A percentile compares a stretch with the other conserved stretches of the same genome.
phyloP scores from a whole-genome alignment of 2,329 filamentous ascomycete genomes.

The Fusarium decemcellulare region DNA sequence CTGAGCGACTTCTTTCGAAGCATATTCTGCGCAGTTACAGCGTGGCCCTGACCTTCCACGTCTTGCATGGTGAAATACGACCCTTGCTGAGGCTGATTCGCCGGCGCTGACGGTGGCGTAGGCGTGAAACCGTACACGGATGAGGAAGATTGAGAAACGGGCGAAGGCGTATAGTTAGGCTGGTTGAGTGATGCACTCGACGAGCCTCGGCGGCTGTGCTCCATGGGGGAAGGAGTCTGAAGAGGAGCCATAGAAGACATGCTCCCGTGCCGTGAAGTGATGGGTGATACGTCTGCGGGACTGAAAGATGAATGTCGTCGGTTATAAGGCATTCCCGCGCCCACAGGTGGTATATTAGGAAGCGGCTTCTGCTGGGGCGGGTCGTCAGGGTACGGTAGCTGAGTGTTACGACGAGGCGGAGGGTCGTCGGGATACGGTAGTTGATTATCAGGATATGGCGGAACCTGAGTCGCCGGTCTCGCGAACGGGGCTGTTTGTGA shows the following conservation, averaged over 20 bases:
- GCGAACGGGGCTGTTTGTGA: slow-evolving; percentile 34
- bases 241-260: slow-evolving; percentile 40
- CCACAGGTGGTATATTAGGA: neutral
- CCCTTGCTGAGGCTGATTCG: slow-evolving; percentile 28
- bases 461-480: slow-evolving; percentile 28
- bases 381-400: slow-evolving; percentile 32
- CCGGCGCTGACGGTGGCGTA: slow-evolving; percentile 31
- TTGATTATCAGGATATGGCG: slow-evolving; percentile 35
- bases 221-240: slow-evolving; percentile 50
- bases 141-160: slow-evolving; percentile 39
- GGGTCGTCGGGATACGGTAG: slow-evolving; percentile 31
- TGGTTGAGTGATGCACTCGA: slow-evolving; percentile 35
- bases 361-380: slow-evolving; percentile 14
- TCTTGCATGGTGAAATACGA: slow-evolving; percentile 42
- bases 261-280: slow-evolving; percentile 46
- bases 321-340: neutral
- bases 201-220: slow-evolving; percentile 41
- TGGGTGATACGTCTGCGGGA: slow-evolving; percentile 44
- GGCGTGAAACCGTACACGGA: slow-evolving; percentile 32
- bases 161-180: slow-evolving; percentile 41
- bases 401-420: neutral
- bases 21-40: slow-evolving; percentile 38
- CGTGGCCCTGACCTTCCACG: slow-evolving; percentile 39
- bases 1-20: slow-evolving; percentile 42
- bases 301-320: slow-evolving; percentile 47